Evolutionary conservation across 1,139 yeast genomes (phyloP).

Genomic region (Yamadazyma spencermartinsiae): DNA sequence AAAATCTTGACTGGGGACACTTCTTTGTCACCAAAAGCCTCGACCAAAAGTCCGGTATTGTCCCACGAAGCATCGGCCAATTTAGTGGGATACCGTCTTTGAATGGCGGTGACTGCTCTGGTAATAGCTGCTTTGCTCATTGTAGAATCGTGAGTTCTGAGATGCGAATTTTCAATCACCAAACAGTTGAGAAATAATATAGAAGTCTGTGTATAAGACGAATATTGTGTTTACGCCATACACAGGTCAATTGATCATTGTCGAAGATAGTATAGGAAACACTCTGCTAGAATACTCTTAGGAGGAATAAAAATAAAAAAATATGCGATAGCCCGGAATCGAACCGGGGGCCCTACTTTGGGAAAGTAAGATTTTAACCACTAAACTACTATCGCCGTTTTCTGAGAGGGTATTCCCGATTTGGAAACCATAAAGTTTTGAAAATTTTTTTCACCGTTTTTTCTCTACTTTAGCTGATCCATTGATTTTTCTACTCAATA

Average conservation of each 20-base stretch:
- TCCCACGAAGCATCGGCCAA: conserved; percentile 92
- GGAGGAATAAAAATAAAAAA: background rate
- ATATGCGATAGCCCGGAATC: conserved; percentile 4
- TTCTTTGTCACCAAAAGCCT: conserved; percentile 39
- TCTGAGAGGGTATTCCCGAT: too few relatives aligned
- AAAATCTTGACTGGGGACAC: conserved; percentile 47
- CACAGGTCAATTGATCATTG: too few relatives aligned
- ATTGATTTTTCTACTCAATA: too few relatives aligned
- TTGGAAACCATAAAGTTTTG: too few relatives aligned
- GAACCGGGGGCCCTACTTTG: conserved; percentile 4
- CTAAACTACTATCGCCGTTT: conserved; percentile 3
- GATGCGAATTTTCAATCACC: too few relatives aligned
- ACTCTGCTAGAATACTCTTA: background rate
- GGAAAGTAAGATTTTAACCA: conserved; percentile 4
- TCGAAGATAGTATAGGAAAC: background rate
- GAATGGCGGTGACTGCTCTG: conserved; percentile 54
- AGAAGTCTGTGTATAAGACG: too few relatives aligned
- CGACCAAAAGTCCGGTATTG: conserved; percentile 86
- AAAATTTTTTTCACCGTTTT: too few relatives aligned
- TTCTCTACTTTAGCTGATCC: too few relatives aligned
- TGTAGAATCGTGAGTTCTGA: too few relatives aligned
- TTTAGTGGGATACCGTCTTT: conserved; percentile 67
- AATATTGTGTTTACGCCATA: too few relatives aligned
- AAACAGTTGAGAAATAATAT: too few relatives aligned
- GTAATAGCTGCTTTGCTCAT: conserved; percentile 44